phyloP scores from a whole-genome alignment of 176 grass and related monocot genomes.

The Chrysopogon serrulatus region DNA sequence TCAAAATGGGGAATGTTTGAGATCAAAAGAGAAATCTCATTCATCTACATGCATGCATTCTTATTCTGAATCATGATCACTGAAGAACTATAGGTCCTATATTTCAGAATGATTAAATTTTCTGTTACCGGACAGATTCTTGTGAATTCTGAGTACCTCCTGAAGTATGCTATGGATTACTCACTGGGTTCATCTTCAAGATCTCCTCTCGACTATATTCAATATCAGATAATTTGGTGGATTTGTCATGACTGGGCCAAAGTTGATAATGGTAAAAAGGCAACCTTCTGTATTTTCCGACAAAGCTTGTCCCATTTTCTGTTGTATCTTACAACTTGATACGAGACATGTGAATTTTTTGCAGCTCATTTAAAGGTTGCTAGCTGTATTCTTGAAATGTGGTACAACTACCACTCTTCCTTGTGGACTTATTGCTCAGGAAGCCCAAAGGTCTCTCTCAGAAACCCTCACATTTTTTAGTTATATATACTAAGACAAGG shows the following conservation, averaged over 20 bases:
- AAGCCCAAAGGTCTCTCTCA: slow-evolving; percentile 49
- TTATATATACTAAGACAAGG: not conserved
- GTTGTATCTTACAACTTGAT: not conserved
- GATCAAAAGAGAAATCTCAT: not conserved
- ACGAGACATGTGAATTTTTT: not conserved
- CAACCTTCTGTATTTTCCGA: not conserved
- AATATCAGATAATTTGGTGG: slow-evolving; percentile 78
- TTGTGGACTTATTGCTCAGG: slow-evolving; percentile 73
- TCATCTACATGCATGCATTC: not conserved
- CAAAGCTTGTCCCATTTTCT: not conserved
- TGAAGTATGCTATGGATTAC: slow-evolving; percentile 70
- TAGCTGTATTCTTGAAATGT: slow-evolving; percentile 70
- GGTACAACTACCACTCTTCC: slow-evolving; percentile 80
- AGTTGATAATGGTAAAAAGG: slow-evolving; percentile 66
- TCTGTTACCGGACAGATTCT: slow-evolving; percentile 37
- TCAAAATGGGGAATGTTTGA: not conserved
- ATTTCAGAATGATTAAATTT: not conserved
- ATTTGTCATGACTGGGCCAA: slow-evolving; percentile 55
- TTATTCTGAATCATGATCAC: not conserved
- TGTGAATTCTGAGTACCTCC: slow-evolving; percentile 29
- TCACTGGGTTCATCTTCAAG: slow-evolving; percentile 74
- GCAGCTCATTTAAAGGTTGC: slow-evolving; percentile 60
- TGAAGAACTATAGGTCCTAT: not conserved
- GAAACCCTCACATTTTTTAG: not conserved
- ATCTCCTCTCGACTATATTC: slow-evolving; percentile 66